Conservation (phyloP, 2,329 filamentous ascomycete genomes). For the Stachybotrys chartarum region DNA sequence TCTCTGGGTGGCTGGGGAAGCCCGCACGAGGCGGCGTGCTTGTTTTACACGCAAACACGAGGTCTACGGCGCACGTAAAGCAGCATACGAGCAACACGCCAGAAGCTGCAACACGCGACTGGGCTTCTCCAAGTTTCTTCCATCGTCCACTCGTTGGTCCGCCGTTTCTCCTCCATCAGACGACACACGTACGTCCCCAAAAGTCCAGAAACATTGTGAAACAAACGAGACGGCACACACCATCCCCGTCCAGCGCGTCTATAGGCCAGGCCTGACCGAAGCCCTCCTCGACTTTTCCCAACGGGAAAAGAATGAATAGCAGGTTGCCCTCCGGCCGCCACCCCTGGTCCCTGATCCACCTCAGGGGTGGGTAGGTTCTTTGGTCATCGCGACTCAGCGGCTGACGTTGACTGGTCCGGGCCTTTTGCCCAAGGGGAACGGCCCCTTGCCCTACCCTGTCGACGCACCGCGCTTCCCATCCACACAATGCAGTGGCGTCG, state of each 20-base stretch:
- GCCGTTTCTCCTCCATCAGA: no score
- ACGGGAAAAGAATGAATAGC: no score
- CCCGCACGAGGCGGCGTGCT: no score
- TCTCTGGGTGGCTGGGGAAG: no score
- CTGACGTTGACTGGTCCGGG: not conserved
- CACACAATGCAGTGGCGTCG: not conserved
- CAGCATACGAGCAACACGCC: no score
- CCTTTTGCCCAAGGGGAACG: not conserved
- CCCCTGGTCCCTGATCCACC: not conserved
- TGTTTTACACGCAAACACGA: no score
- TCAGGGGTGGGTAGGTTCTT: not conserved
- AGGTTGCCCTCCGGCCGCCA: no score
- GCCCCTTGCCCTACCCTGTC: not conserved
- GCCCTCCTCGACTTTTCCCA: no score
- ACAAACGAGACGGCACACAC: not conserved
- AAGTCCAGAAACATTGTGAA: not conserved
- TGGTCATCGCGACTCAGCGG: not conserved
- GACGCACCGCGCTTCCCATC: not conserved
- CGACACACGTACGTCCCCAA: not conserved
- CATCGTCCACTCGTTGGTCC: no score
- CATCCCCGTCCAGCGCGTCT: not conserved
- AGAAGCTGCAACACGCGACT: no score
- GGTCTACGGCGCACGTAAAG: no score
- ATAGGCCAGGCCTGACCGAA: not conserved
- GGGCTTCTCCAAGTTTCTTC: no score